Base-by-base conservation (phyloP, 2,329 filamentous ascomycete genomes). In the Macrophomina pseudophaseolina region DNA sequence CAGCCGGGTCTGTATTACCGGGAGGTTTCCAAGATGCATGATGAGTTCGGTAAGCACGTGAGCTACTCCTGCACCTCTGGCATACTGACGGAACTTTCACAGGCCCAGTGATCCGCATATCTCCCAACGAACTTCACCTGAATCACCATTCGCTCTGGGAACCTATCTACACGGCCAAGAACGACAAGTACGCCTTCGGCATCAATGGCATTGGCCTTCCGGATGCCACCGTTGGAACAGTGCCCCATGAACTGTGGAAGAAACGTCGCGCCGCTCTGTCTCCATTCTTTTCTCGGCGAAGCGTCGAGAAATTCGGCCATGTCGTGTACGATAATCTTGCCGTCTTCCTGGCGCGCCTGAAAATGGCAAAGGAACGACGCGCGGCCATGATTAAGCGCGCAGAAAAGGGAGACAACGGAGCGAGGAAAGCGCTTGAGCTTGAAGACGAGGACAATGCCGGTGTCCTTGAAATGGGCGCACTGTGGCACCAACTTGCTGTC, bases 281-380 rank as follows among this genome's bases (percentile, higher is more conserved):
- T 66, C 74, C 73, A 14, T 79, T 78, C 71, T 79, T 80, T 67
- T 78, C 76, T 2, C 72, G 72, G 64, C 48, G 66, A 3, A 60
- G 68, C 9, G 69, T 75, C 32, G 64, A 62, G 16, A 40, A 53
- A 30, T 63, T 63, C 16, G 65, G 54, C 4, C 65, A 62, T 32
- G 65, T 63, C 33, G 58, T 66, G 4, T 63, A 66, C 11, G 40
- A 46, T 14, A 49, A 46, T 38, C 9, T 62, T 11, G 56, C 40
- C 4, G n/a, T 32, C 18, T 14, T 62, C 5, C 11, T 35, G 4
- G 56, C 16, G 16, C 32, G 56, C 7, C 38, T 62, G n/a, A 49
- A 62, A 11, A 1, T 48, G 5, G 56, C 56, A 23, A 46, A 49
- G 18, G 56, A 32, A 35, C 23, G 12, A 18, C 56, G 38, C 11